A percentile compares a stretch with the other conserved stretches of the same genome.
Conservation (phyloP, 345 rosid species). For the Luvunga scandens region DNA sequence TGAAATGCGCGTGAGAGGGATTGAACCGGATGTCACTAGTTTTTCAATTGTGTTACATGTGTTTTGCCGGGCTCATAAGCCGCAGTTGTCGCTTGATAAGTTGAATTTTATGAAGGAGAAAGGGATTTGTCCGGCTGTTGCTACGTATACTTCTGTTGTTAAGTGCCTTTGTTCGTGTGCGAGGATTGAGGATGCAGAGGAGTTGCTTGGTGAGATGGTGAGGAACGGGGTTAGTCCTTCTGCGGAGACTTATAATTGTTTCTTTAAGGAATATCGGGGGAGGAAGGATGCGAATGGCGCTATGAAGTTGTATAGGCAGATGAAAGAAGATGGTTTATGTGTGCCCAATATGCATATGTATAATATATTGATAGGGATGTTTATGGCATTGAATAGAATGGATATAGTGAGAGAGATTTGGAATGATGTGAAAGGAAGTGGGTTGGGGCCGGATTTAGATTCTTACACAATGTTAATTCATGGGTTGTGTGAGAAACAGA, state of each 20-base stretch:
- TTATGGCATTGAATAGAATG: conserved; percentile 51
- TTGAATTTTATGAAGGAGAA: conserved; percentile 61
- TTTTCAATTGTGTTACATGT: conserved; percentile 77
- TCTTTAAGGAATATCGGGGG: conserved; percentile 83
- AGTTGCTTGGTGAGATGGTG: conserved; percentile 67
- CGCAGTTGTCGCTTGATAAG: conserved; percentile 67
- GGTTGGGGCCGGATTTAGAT: conserved; percentile 75
- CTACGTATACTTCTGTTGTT: conserved; percentile 65
- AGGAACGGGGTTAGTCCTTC: conserved; percentile 53
- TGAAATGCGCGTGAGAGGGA: conserved; percentile 73
- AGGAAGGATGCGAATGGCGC: conserved; percentile 66
- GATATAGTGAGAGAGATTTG: conserved; percentile 62
- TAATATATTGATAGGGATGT: conserved; percentile 63
- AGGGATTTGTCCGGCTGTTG: conserved; percentile 60
- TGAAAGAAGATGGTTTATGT: conserved; percentile 52
- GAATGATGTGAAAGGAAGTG: conserved; percentile 59
- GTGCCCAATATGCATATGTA: conserved; percentile 51
- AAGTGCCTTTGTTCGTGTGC: conserved; percentile 87
- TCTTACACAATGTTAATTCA: conserved; percentile 70
- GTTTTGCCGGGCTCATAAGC: conserved; percentile 80
- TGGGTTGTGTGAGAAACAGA: conserved; percentile 60
- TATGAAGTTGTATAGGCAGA: conserved; percentile 63
- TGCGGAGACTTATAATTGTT: conserved; percentile 72
- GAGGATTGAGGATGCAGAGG: conserved; percentile 62
- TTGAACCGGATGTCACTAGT: conserved; percentile 80